Conservation (phyloP, 2,329 filamentous ascomycete genomes). For the Trichothecium sympodiale region DNA sequence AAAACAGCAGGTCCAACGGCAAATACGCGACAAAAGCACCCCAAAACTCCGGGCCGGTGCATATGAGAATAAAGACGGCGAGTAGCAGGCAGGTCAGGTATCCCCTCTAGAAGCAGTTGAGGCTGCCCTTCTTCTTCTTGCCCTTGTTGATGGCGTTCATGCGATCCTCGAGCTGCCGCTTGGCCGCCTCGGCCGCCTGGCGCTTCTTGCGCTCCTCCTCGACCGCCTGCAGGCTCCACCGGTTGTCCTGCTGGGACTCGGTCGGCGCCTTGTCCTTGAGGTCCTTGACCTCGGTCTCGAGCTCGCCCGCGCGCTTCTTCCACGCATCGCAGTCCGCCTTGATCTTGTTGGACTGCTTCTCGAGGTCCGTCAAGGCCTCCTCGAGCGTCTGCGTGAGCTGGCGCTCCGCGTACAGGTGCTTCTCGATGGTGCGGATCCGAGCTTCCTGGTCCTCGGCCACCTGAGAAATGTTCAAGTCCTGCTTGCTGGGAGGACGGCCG, state of each 20-base stretch:
- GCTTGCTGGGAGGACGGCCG: conserved; percentile 71
- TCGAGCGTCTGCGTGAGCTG: conserved; percentile 92
- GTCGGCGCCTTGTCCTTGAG: conserved; percentile 38
- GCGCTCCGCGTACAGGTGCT: conserved; percentile 90
- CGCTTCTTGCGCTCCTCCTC: conserved; percentile 95
- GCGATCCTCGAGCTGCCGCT: conserved; percentile 81
- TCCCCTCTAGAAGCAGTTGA: conserved; percentile 83
- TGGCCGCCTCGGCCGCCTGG: conserved; percentile 77
- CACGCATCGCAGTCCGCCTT: conserved; percentile 84
- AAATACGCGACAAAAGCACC: background rate
- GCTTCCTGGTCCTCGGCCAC: conserved; percentile 91
- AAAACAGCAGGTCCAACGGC: conserved; percentile 3
- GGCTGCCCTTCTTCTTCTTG: conserved; percentile 89
- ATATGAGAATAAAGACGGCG: background rate
- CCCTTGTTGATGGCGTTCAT: conserved; percentile 83
- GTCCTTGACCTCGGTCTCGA: conserved; percentile 63
- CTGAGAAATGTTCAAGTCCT: conserved; percentile 56
- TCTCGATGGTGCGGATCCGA: conserved; percentile 90
- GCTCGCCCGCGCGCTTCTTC: conserved; percentile 71
- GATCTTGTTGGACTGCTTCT: conserved; percentile 82
- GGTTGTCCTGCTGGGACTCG: conserved; percentile 40
- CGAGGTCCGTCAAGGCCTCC: conserved; percentile 88
- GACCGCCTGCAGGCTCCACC: conserved; percentile 73
- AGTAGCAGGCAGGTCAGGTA: conserved; percentile 10
- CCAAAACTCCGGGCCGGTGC: conserved; percentile 1